Evolutionary conservation across 768 basidiomycete genomes (phyloP), one percentile per base, ranked within the genome.

Genomic region (Cystofilobasidium macerans): DNA sequence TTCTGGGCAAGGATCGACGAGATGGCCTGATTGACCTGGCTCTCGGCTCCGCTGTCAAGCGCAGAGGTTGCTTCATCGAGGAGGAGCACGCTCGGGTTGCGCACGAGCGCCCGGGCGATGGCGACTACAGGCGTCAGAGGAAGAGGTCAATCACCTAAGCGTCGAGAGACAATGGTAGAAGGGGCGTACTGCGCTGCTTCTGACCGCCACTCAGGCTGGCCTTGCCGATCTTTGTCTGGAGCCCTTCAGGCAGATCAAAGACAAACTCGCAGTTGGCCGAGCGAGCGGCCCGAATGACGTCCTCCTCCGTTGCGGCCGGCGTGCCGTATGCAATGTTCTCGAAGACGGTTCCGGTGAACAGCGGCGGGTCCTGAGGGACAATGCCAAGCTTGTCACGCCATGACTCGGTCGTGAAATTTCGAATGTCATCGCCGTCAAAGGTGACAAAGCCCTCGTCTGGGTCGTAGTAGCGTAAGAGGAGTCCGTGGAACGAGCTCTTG

Each of bases 131-230:
- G n/a, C n/a, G n/a, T n/a, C n/a, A n/a, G 22, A 33, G 32, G n/a
- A 47, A 35, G 47, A 43, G 32, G 28, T n/a, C 38, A 47, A 56
- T 5, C 12, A 28, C 16, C 36, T 22, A 60, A 45, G 24, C 36
- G n/a, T 33, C 32, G 32, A 3, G 45, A 30, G 30, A 60, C 33
- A 26, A 30, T 9, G 28, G 30, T 43, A 40, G 18, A 6, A 43
- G 60, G 28, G 4, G 63, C 51, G 38, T 42, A 70, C 66, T 71
- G 64, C 85, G 80, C 73, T 86, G 79, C 28, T 74, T 72, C 64
- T 79, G 79, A 0, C 78, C 79, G 43, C 75, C 75, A 43, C 71
- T 73, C 40, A 77, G 61, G 66, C 72, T 73, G 1, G 61, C 58
- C 62, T 64, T 68, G 42, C 61, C 61, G 13, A 68, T 57, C 45